A percentile compares a stretch with the other conserved stretches of the same genome.
Conservation (phyloP, 2,329 filamentous ascomycete species). For the Neofusicoccum sp. region DNA sequence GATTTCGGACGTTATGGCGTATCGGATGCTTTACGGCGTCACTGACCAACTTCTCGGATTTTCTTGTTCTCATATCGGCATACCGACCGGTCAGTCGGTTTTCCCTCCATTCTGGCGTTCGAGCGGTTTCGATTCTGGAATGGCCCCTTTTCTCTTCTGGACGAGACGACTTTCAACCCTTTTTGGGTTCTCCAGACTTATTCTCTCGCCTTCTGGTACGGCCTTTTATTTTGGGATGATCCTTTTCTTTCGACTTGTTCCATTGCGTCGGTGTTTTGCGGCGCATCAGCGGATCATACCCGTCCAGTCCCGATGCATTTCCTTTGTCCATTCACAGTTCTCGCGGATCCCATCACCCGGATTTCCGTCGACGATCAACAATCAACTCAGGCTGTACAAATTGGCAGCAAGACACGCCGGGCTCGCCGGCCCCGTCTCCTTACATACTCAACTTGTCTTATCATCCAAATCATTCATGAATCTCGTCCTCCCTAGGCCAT, state of each 20-base stretch:
- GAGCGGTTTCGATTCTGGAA: conserved; percentile 32
- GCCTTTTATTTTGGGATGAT: conserved; percentile 17
- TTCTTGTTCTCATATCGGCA: conserved; percentile 14
- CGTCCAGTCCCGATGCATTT: conserved; percentile 14
- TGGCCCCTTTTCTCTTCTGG: conserved; percentile 18
- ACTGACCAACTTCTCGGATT: conserved; percentile 31
- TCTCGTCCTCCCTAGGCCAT: neutral
- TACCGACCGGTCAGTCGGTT: conserved; percentile 10
- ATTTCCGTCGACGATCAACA: neutral
- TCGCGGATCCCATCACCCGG: neutral
- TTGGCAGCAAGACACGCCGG: conserved; percentile 3
- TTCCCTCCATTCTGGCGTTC: conserved; percentile 31
- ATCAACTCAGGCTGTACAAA: conserved; percentile 8
- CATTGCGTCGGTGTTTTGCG: conserved; percentile 17
- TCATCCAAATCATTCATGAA: neutral
- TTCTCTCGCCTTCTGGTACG: neutral
- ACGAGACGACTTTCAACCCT: conserved; percentile 17
- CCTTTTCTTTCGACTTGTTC: conserved; percentile 18
- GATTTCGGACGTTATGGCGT: conserved; percentile 27
- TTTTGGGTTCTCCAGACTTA: neutral
- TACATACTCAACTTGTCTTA: neutral
- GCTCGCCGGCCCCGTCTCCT: conserved; percentile 9
- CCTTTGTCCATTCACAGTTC: conserved; percentile 13
- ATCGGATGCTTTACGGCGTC: conserved; percentile 35
- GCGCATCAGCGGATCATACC: conserved; percentile 17